These are phyloP conservation scores for Aspergillus fumigatiaffinis DNA, from an alignment of 2,329 filamentous ascomycete genomes.

Conservation along the genomic window DNA sequence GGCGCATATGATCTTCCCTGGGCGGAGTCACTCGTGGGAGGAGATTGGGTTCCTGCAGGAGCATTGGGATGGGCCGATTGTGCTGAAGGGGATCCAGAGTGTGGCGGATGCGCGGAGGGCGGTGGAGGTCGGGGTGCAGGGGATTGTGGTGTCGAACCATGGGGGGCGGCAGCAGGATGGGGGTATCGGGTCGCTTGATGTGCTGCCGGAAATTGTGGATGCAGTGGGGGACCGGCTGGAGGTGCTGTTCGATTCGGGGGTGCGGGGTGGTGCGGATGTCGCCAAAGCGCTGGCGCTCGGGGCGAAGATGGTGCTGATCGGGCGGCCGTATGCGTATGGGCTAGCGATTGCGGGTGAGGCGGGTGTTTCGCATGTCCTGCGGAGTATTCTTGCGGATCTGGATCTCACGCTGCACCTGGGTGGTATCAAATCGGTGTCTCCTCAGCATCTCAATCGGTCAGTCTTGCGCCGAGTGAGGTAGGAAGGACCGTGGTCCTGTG, in stretches of 20 bases:
- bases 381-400: constrained; percentile 20
- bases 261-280: constrained; percentile 46
- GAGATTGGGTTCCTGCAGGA: constrained; percentile 54
- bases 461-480: not conserved
- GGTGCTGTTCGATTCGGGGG: constrained; percentile 47
- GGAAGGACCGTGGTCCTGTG: too few species aligned
- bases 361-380: constrained; percentile 51
- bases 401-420: constrained; percentile 22
- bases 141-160: constrained; percentile 49
- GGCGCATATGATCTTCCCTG: constrained; percentile 51
- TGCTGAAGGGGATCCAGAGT: constrained; percentile 54
- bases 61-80: constrained; percentile 60
- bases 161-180: constrained; percentile 48
- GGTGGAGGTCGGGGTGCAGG: constrained; percentile 42
- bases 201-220: constrained; percentile 54
- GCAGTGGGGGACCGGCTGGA: constrained; percentile 29
- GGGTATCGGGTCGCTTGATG: constrained; percentile 41
- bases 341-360: constrained; percentile 51
- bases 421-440: constrained; percentile 7
- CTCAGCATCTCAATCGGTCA: constrained; percentile 11
- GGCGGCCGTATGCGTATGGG: constrained; percentile 53
- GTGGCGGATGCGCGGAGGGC: constrained; percentile 44
- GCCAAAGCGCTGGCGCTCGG: constrained; percentile 48
- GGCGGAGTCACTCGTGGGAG: constrained; percentile 55
- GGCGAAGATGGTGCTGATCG: constrained; percentile 52